phyloP scores from a whole-genome alignment of 208 protist species.

The Leishmania mexicana region DNA sequence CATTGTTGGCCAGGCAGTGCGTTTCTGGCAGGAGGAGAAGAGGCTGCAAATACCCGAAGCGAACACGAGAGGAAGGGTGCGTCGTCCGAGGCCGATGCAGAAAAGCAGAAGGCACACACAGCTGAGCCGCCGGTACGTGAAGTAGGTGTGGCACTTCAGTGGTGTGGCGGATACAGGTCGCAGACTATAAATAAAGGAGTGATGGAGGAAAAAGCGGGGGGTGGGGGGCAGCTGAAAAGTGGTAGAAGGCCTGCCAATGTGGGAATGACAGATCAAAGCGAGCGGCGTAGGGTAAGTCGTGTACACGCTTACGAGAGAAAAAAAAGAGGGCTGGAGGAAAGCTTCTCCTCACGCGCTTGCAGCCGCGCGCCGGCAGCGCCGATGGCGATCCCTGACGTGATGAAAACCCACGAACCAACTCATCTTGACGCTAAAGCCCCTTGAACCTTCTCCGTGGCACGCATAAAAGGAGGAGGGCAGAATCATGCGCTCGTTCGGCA shows the following conservation, averaged over 20 bases:
- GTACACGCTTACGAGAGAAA: background rate
- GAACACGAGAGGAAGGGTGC: conserved; percentile 5
- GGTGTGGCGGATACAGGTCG: background rate
- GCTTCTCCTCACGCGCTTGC: background rate
- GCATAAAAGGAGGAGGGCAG: background rate
- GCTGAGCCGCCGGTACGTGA: background rate
- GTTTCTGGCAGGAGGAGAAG: background rate
- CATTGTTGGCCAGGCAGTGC: conserved; percentile 3
- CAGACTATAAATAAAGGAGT: background rate
- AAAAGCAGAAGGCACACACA: background rate
- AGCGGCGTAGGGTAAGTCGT: background rate
- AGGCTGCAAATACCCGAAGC: background rate
- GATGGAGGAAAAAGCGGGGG: background rate
- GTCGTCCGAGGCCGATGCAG: background rate
- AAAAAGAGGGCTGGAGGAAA: background rate
- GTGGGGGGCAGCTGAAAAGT: background rate
- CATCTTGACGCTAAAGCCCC: background rate
- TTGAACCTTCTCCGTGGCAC: too few relatives aligned
- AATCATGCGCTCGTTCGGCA: background rate
- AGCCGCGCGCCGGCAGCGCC: background rate
- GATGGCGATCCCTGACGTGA: background rate
- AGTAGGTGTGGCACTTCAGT: background rate
- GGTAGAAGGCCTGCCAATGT: background rate
- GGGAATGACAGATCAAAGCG: background rate
- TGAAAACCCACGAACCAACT: background rate